Base-by-base conservation (phyloP, 106 monocot genomes). In the Dendrobium catenatum region DNA sequence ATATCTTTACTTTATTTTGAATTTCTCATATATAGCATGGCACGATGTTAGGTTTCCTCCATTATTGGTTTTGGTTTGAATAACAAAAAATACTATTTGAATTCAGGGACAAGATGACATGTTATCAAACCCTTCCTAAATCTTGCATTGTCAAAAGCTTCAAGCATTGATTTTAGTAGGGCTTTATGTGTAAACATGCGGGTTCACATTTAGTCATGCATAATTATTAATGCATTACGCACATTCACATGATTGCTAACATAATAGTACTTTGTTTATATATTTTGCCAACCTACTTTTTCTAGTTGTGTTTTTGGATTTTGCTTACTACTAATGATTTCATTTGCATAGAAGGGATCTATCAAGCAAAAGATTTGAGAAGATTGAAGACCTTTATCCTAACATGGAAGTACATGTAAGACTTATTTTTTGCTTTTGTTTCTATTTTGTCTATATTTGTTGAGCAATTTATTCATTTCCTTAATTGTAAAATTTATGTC, bases 331-430 rank as follows among this genome's bases (percentile, higher is more conserved):
- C 15, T 40, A 40, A 75, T 42, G 17, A 44, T 43, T 75, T 18
- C 43, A 44, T 73, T 55, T 58, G 10, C 58, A 40, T 78, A 74
- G 0, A 66, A 96, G 93, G 87, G 79, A 56, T 87, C 79, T 59
- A 61, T 51, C 27, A 33, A 49, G 29, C 48, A 79, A 82, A 73
- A 83, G 91, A 16, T 61, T 85, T 31, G 83, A 86, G 67, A 89
- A 84, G 49, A 64, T 90, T 27, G 89, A 89, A 29, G 90, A 94
- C 49, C 80, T 97, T 59, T 79, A 81, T 54, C 90, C 83, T 77
- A 77, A 80, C 70, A 90, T 86, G 89, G 80, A 82, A 68, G 89
- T 97, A 33, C 82, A 93, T 90, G 96, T 96, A 85, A 15, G 72
- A 81, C 1, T 76, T 76, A 41, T 75, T 42, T 33, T 37, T 75